Conservation (phyloP, 768 basidiomycete species). For the Naganishia vaughanmartiniae region DNA sequence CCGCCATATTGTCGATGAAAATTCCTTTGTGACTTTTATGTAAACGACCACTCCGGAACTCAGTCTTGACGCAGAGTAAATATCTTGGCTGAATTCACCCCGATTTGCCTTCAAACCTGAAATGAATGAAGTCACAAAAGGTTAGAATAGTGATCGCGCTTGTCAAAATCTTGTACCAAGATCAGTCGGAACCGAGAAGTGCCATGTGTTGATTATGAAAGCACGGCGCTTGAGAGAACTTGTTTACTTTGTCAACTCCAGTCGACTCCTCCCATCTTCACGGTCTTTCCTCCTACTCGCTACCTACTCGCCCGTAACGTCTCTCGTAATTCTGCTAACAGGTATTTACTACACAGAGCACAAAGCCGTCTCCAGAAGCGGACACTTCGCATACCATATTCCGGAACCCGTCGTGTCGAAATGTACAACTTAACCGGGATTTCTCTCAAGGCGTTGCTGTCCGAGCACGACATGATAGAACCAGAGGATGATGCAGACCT, state of each 20-base stretch:
- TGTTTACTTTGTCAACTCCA: not conserved
- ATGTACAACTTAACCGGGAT: slow-evolving; percentile 15
- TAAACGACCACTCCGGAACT: not conserved
- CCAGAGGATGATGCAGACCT: slow-evolving; percentile 15
- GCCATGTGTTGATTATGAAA: not conserved
- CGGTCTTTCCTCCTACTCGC: too few relatives aligned
- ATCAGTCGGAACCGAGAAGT: not conserved
- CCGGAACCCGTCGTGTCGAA: too few relatives aligned
- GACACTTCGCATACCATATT: not conserved
- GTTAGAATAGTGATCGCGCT: slow-evolving; percentile 11
- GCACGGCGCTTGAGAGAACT: not conserved
- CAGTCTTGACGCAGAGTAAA: too few relatives aligned
- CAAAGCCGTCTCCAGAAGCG: not conserved
- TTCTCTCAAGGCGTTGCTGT: not conserved
- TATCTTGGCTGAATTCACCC: not conserved
- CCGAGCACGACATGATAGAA: slow-evolving; percentile 7
- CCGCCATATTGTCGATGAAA: slow-evolving; percentile 26
- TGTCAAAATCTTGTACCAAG: slow-evolving; percentile 14
- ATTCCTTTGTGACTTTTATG: slow-evolving; percentile 15
- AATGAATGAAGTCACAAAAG: not conserved
- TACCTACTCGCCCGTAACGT: too few relatives aligned
- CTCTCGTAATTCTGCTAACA: too few relatives aligned
- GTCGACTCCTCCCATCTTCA: too few relatives aligned
- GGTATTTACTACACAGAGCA: not conserved
- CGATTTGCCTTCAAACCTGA: not conserved